Evolutionary conservation across 306 rosid genomes (phyloP).

Genomic region (Psophocarpus tetragonolobus): DNA sequence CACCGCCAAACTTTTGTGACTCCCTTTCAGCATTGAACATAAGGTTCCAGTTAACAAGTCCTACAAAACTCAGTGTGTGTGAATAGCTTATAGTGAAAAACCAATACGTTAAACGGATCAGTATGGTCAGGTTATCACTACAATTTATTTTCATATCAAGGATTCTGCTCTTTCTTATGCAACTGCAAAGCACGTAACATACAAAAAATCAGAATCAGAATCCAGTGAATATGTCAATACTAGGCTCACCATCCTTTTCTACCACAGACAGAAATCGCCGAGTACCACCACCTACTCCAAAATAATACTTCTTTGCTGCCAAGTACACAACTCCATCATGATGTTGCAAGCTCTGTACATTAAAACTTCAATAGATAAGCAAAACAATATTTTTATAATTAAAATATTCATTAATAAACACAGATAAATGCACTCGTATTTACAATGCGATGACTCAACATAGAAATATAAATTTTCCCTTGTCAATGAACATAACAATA

Average conservation of each 20-base stretch:
- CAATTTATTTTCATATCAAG: not conserved
- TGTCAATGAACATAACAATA: conserved; percentile 32
- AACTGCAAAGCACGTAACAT: conserved; percentile 6
- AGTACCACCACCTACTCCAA: conserved; percentile 94
- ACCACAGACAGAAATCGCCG: conserved; percentile 72
- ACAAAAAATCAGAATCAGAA: not conserved
- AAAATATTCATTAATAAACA: not conserved
- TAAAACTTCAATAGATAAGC: conserved; percentile 23
- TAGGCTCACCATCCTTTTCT: conserved; percentile 78
- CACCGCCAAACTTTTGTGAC: not conserved
- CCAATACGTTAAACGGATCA: not conserved
- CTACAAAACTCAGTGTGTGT: not conserved
- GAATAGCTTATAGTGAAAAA: not conserved
- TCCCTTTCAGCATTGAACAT: not conserved
- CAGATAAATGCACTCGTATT: conserved; percentile 4
- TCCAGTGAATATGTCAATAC: conserved; percentile 15
- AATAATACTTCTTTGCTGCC: conserved; percentile 95
- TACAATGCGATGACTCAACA: conserved; percentile 14
- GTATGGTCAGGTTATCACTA: not conserved
- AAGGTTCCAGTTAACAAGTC: not conserved
- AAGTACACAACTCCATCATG: conserved; percentile 70
- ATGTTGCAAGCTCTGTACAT: conserved; percentile 61
- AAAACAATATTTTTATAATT: conserved; percentile 5
- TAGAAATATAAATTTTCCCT: not conserved
- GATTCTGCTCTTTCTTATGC: not conserved